Conservation (phyloP, 2,329 filamentous ascomycete species). For the Didymellaceae sp. region DNA sequence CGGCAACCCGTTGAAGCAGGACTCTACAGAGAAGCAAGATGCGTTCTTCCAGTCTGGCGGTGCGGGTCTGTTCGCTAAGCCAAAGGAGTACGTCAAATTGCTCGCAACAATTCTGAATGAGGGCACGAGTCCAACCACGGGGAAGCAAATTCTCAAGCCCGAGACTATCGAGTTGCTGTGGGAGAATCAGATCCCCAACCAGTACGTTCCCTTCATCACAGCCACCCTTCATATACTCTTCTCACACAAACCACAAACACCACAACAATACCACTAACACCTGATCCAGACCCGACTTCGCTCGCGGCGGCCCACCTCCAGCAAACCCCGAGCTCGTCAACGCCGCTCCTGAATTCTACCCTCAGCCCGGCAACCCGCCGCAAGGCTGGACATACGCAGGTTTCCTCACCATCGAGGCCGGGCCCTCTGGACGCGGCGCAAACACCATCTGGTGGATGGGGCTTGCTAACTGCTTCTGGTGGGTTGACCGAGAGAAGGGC, state of each 20-base stretch:
- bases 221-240: neutral
- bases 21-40: constrained; percentile 53
- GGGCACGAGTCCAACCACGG: constrained; percentile 65
- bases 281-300: constrained; percentile 55
- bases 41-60: constrained; percentile 65
- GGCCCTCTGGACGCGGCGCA: constrained; percentile 59
- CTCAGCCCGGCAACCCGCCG: constrained; percentile 55
- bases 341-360: constrained; percentile 58
- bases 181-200: constrained; percentile 64
- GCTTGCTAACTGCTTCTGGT: constrained; percentile 67
- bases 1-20: constrained; percentile 55
- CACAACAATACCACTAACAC: neutral
- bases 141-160: constrained; percentile 60
- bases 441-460: constrained; percentile 65
- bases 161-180: constrained; percentile 70
- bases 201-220: constrained; percentile 24
- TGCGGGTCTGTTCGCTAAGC: constrained; percentile 65
- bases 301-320: constrained; percentile 51
- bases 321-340: constrained; percentile 60
- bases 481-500: constrained; percentile 66
- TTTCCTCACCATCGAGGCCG: constrained; percentile 58
- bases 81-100: constrained; percentile 66
- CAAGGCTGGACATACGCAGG: constrained; percentile 71
- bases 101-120: constrained; percentile 69
- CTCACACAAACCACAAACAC: neutral